Evolutionary conservation across 805 yeast species (phyloP).

Genomic region (Hanseniaspora vineae): DNA sequence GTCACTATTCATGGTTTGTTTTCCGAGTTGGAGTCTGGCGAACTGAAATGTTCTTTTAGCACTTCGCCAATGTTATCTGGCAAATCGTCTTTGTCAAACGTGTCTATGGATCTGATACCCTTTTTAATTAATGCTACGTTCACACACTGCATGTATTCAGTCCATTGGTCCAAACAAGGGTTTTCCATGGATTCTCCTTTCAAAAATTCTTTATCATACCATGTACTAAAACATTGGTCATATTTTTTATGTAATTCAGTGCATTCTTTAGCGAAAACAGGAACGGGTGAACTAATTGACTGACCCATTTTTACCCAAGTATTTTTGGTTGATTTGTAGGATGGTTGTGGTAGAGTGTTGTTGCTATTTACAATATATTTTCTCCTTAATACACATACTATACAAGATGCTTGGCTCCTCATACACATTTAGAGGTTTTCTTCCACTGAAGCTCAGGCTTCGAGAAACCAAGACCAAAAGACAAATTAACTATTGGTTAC

Average conservation of each 20-base stretch:
- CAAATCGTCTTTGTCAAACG: conserved; percentile 61
- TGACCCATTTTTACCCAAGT: conserved; percentile 69
- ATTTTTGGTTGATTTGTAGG: no score
- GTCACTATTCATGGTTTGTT: neutral
- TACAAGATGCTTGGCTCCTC: no score
- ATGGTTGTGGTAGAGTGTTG: no score
- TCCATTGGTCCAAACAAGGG: conserved; percentile 88
- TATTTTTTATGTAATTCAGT: conserved; percentile 73
- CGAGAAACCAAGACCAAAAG: no score
- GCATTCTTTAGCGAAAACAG: conserved; percentile 93
- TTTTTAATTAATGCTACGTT: conserved; percentile 55
- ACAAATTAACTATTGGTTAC: no score
- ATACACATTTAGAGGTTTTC: no score
- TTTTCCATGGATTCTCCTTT: conserved; percentile 46
- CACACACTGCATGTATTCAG: conserved; percentile 77
- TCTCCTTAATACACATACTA: no score
- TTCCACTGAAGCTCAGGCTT: no score
- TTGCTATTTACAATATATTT: no score
- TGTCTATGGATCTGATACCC: conserved; percentile 78
- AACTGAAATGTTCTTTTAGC: neutral
- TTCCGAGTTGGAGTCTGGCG: neutral
- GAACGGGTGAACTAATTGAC: conserved; percentile 43
- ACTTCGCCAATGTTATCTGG: conserved; percentile 11
- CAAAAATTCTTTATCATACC: conserved; percentile 84
- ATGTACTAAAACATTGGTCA: conserved; percentile 84